Conservation (phyloP, 2,329 filamentous ascomycete genomes). For the Alternaria arborescens region DNA sequence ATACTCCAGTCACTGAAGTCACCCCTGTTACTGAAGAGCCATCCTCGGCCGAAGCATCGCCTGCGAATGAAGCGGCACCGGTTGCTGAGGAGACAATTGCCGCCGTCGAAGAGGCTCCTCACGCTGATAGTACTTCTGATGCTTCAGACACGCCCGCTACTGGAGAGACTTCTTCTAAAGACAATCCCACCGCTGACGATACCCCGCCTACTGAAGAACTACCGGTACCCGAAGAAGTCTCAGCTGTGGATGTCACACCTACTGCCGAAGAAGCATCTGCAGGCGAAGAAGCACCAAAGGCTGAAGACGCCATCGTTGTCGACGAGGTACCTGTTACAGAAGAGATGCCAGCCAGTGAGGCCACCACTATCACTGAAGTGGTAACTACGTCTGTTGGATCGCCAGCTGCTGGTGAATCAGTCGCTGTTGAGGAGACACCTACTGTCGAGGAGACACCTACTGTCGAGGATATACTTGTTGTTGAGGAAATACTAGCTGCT, state of each 20-base stretch:
- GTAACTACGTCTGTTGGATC: neutral
- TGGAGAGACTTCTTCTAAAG: neutral
- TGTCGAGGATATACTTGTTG: neutral
- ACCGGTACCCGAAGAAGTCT: neutral
- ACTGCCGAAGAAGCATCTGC: conserved; percentile 1
- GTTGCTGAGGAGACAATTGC: conserved; percentile 1
- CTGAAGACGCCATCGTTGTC: neutral
- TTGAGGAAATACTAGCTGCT: conserved; percentile 1
- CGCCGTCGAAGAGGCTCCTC: neutral
- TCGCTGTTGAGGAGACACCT: neutral
- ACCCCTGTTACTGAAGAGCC: conserved; percentile 3
- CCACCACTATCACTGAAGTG: neutral
- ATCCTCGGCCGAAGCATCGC: neutral
- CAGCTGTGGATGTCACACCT: neutral
- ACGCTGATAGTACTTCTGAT: conserved; percentile 4
- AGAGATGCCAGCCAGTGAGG: neutral
- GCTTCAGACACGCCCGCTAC: conserved; percentile 2
- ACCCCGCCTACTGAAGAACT: neutral
- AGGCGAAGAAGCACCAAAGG: neutral
- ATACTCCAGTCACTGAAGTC: neutral
- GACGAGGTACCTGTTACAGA: neutral
- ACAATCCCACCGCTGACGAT: conserved; percentile 5
- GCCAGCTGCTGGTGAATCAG: neutral
- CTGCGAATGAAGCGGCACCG: neutral
- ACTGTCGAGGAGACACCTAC: conserved; percentile 6